These are phyloP conservation scores for Salvia hispanica DNA, from an alignment of 257 asterid genomes.

Conservation along the genomic window DNA sequence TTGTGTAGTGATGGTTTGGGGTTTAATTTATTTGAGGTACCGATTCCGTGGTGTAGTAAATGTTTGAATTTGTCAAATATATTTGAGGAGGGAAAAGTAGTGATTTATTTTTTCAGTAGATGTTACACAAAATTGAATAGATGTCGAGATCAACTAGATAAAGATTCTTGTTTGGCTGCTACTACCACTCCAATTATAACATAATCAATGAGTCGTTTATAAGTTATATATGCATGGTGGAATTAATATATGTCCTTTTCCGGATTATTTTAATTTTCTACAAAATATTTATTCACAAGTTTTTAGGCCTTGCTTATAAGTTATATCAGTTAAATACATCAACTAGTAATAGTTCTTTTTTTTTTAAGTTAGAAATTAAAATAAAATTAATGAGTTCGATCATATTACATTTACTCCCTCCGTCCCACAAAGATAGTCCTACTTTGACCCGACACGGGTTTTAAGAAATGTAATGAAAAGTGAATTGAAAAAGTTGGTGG, in stretches of 20 bases:
- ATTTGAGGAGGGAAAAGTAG: slow-evolving; percentile 23
- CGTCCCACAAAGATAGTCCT: too few relatives aligned
- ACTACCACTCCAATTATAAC: slow-evolving; percentile 12
- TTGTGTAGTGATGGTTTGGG: slow-evolving; percentile 20
- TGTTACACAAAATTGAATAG: slow-evolving; percentile 3
- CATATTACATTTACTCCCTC: too few relatives aligned
- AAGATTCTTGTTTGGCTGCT: slow-evolving; percentile 36
- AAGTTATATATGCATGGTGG: neutral
- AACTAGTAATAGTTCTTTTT: too few relatives aligned
- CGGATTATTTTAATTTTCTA: neutral
- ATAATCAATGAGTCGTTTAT: neutral
- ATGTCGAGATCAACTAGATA: too few relatives aligned
- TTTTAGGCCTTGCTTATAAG: neutral
- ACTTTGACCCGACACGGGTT: too few relatives aligned
- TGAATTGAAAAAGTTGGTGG: too few relatives aligned
- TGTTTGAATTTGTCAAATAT: slow-evolving; percentile 64
- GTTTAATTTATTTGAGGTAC: slow-evolving; percentile 1
- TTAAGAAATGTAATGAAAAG: too few relatives aligned
- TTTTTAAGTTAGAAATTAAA: too few relatives aligned
- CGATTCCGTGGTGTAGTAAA: too few relatives aligned
- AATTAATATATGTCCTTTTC: neutral
- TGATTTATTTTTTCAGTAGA: slow-evolving; percentile 16
- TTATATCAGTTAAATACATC: too few relatives aligned
- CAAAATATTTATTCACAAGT: neutral
- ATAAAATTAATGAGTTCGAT: too few relatives aligned